Evolutionary conservation across 202 grass and related monocot genomes (phyloP).

Genomic region (Panicum virgatum): DNA sequence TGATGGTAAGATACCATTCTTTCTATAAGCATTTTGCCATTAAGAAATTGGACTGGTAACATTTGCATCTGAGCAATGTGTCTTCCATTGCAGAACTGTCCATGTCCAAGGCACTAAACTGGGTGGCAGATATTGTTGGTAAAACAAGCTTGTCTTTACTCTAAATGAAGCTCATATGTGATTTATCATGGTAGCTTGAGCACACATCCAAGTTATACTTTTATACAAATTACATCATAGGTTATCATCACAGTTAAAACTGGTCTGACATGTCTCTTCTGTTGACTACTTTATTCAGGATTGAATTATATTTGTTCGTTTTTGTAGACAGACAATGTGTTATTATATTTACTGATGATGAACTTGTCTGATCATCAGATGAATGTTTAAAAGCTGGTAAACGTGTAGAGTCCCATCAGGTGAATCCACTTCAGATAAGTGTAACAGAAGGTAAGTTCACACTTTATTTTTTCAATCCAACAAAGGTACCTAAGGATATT

Average conservation of each 20-base stretch:
- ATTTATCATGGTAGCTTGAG: background rate
- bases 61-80: background rate
- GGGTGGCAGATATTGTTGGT: background rate
- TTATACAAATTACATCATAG: background rate
- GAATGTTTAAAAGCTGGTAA: constrained; percentile 20
- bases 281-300: background rate
- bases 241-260: background rate
- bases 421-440: background rate
- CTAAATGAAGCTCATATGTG: too few relatives aligned
- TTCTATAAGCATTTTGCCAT: background rate
- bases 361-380: constrained; percentile 22
- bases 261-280: background rate
- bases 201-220: background rate
- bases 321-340: background rate
- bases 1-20: background rate
- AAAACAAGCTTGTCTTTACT: background rate
- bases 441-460: background rate
- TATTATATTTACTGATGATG: background rate
- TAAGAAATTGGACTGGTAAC: background rate
- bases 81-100: background rate
- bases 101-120: background rate
- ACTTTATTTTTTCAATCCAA: background rate
- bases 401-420: background rate
- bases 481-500: background rate
- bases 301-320: too few relatives aligned